Percentiles rank a stretch among this genome's conserved stretches.
Evolutionary conservation across 805 yeast genomes (phyloP).

Genomic region (Ascoidea asiatica): DNA sequence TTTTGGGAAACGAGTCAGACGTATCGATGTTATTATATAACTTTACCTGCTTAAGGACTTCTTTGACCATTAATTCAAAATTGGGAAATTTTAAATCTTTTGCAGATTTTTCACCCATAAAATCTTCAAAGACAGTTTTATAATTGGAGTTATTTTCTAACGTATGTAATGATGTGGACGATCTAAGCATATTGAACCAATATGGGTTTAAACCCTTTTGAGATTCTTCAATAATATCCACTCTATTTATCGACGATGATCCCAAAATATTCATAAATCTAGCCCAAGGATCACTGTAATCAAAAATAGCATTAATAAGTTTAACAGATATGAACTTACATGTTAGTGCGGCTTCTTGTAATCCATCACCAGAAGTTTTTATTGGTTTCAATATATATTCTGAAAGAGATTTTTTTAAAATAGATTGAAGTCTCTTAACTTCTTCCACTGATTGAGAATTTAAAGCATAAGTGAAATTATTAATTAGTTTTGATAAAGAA

Average conservation of each 20-base stretch:
- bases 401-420: slow-evolving; percentile 4
- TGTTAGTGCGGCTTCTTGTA: slow-evolving; percentile 26
- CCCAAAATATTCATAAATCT: slow-evolving; percentile 59
- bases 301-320: slow-evolving; percentile 47
- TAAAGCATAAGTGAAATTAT: slow-evolving; percentile 23
- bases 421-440: neutral
- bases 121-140: slow-evolving; percentile 28
- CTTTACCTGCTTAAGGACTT: slow-evolving; percentile 17
- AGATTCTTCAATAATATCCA: slow-evolving; percentile 75
- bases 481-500: slow-evolving; percentile 45
- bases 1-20: slow-evolving; percentile 15
- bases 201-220: slow-evolving; percentile 70
- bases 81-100: slow-evolving; percentile 38
- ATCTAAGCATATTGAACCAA: slow-evolving; percentile 47
- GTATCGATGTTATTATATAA: slow-evolving; percentile 12
- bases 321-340: slow-evolving; percentile 55
- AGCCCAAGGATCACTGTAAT: slow-evolving; percentile 55
- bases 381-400: slow-evolving; percentile 10
- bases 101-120: slow-evolving; percentile 24
- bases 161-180: slow-evolving; percentile 18
- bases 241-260: slow-evolving; percentile 37
- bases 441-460: neutral
- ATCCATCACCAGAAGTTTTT: slow-evolving; percentile 18
- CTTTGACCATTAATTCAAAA: slow-evolving; percentile 26
- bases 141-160: slow-evolving; percentile 19